Percentiles rank a stretch among this genome's conserved stretches.
Evolutionary conservation across 768 basidiomycete genomes (phyloP).

Genomic region (Termitomyces titanicus): DNA sequence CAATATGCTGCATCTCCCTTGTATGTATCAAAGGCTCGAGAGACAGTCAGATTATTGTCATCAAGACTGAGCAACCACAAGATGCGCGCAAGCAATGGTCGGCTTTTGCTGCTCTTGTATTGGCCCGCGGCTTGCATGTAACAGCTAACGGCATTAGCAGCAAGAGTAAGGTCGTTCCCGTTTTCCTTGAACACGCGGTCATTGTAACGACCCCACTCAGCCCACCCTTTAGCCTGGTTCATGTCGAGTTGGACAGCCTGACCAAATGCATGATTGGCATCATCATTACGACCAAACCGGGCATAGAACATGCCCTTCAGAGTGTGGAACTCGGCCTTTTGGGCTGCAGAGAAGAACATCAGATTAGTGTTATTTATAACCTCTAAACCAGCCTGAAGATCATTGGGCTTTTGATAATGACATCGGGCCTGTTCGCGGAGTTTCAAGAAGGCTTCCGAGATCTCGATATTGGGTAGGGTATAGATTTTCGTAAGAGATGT

Average conservation of each 20-base stretch:
- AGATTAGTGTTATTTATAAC: constrained; percentile 99
- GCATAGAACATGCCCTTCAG: constrained; percentile 99
- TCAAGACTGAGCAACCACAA: constrained; percentile 97
- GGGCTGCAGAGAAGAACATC: constrained; percentile 90
- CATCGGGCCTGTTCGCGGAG: constrained; percentile 97
- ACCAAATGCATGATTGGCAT: constrained; percentile 88
- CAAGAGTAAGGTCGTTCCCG: constrained; percentile 68
- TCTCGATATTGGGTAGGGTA: constrained; percentile 98
- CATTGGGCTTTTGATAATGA: constrained; percentile 93
- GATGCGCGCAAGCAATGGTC: constrained; percentile 86
- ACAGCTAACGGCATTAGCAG: constrained; percentile 91
- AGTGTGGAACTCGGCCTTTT: constrained; percentile 98
- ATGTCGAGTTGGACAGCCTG: constrained; percentile 97
- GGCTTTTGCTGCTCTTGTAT: constrained; percentile 91
- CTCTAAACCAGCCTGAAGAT: constrained; percentile 91
- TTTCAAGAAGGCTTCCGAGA: constrained; percentile 98
- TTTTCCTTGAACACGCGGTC: constrained; percentile 91
- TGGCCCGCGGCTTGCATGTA: constrained; percentile 96
- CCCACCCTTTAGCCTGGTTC: constrained; percentile 94
- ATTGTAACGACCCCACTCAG: constrained; percentile 94
- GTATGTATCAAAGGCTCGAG: constrained; percentile 87
- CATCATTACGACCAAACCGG: constrained; percentile 78
- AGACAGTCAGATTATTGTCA: constrained; percentile 66
- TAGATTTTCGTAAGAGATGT: constrained; percentile 96
- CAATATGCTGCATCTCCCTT: constrained; percentile 96